phyloP scores from a whole-genome alignment of 148 eudicot genomes.

The Rhododendron mucronatum region DNA sequence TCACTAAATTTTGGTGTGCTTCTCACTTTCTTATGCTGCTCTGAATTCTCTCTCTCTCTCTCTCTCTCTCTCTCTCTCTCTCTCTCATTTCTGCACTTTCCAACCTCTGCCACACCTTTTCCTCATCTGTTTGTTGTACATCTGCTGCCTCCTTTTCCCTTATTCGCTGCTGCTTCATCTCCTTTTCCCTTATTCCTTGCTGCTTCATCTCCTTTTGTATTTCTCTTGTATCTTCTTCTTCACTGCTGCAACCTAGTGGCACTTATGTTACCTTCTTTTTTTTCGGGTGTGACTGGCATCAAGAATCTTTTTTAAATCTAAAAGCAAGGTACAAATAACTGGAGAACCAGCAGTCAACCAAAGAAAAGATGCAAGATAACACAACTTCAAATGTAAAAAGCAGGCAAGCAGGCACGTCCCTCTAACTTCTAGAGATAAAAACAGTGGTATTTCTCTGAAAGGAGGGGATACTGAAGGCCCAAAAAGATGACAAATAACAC shows the following conservation, averaged over 20 bases:
- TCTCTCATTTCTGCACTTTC: background rate
- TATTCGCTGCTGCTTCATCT: background rate
- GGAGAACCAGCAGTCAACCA: background rate
- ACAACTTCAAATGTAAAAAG: background rate
- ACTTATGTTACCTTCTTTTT: background rate
- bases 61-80: background rate
- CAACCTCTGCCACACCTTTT: background rate
- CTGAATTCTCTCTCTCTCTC: background rate
- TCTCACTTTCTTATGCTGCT: background rate
- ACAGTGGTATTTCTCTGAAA: background rate
- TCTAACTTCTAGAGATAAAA: background rate
- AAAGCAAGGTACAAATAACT: background rate
- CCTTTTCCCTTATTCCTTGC: background rate
- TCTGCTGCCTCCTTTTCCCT: background rate
- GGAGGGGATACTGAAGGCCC: background rate
- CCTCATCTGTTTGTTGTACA: background rate
- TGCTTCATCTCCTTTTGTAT: background rate
- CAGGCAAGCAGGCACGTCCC: background rate
- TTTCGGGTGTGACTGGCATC: background rate
- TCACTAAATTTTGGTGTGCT: background rate
- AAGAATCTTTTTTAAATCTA: background rate
- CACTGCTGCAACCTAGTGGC: background rate
- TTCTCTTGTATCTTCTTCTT: background rate
- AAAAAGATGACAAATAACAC: background rate
- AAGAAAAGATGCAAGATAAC: background rate